Base-by-base conservation (phyloP, 1,139 yeast species). In the Lodderomyces parapsilosis region DNA sequence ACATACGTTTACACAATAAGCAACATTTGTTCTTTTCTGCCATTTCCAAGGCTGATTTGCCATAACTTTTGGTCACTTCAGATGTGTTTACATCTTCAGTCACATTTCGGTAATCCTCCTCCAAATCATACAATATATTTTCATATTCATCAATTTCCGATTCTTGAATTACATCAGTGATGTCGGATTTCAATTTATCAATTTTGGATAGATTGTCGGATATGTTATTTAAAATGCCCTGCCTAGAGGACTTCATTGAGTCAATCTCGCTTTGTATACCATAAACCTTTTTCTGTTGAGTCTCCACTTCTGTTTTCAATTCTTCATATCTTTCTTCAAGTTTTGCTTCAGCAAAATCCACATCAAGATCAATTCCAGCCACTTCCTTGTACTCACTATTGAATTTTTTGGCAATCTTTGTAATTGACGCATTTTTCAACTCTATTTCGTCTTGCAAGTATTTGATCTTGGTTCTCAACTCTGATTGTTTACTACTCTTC, bases 31-130 rank as follows among this genome's bases (percentile, higher is more conserved):
- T 73, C 6, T 58, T 59, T 37, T 79, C 66, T 0, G 93, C 90
- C 41, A 80, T 63, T 37, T 78, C 77, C 14, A 85, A 60, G 0
- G 95, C 94, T 37, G 69, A 80, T 24, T 73, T 60, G 51, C 86
- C 84, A 58, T 83, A 86, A 40, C 77, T 79, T 35, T 78, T 68
- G 1, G 90, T 81, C 1, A 86, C 84, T 43, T 81, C 82, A 25
- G 76, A 77, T 48, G 86, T 78, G 52, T 84, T 85, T 23, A 78
- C 60, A 43, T 83, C 81, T 50, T 82, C 85, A 31, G 80, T 62
- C 0, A 86, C 80, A 20, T 73, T 74, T 41, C 76, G 72, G 50
- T 78, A 79, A 41, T 83, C 84, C 13, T 71, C 74, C 53, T 86
- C 90, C 20, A 83, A 68, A 18, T 79, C 83, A n/a, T 60, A 59